Evolutionary conservation across 2,329 filamentous ascomycete genomes (phyloP).

Genomic region (Ophiosphaerella herpotricha): DNA sequence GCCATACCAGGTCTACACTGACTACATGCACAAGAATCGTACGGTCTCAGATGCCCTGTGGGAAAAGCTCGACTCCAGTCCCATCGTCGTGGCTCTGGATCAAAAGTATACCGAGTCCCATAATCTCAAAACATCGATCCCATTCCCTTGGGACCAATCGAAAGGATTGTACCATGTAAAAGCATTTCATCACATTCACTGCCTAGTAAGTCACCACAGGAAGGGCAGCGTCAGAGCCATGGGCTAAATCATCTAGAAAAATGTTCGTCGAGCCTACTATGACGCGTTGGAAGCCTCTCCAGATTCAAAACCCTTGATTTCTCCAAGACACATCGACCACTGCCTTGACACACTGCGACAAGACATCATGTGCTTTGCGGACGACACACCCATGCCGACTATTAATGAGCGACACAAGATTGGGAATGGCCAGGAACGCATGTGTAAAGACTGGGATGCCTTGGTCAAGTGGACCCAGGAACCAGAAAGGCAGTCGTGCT

Average conservation of each 20-base stretch:
- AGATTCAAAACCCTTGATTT: neutral
- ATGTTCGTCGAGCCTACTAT: neutral
- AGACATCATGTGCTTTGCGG: neutral
- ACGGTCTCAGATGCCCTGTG: conserved; percentile 4
- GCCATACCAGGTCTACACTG: conserved; percentile 1
- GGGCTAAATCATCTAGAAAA: neutral
- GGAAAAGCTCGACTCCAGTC: conserved; percentile 2
- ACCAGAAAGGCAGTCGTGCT: no score
- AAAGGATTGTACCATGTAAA: conserved; percentile 9
- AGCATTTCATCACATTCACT: conserved; percentile 14
- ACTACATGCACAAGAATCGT: conserved; percentile 4
- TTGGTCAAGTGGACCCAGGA: neutral
- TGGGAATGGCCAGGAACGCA: neutral
- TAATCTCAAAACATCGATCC: neutral
- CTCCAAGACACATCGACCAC: neutral
- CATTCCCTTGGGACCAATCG: conserved; percentile 7
- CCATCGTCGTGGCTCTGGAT: neutral
- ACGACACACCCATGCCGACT: conserved; percentile 2
- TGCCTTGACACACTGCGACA: conserved; percentile 1
- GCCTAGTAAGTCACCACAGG: conserved; percentile 1
- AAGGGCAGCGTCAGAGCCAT: no score
- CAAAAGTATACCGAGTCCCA: neutral
- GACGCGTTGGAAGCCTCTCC: neutral
- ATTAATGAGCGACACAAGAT: neutral
- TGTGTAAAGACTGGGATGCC: conserved; percentile 3